These are phyloP conservation scores for Ceratocystis lukuohia DNA, from an alignment of 2,329 filamentous ascomycete genomes.

Conservation along the genomic window DNA sequence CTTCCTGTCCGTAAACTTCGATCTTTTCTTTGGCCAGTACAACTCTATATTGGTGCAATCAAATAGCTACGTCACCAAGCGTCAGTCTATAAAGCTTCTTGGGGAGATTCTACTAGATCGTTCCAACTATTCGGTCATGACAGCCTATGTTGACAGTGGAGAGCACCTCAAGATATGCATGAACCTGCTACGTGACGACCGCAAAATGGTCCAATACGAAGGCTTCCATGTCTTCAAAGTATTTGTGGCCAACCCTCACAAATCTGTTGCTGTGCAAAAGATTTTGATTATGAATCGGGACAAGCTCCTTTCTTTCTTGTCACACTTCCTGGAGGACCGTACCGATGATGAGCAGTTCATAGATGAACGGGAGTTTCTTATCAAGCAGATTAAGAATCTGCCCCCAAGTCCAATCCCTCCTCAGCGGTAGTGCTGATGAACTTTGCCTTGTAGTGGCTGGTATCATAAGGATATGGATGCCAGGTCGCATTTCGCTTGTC, in stretches of 20 bases:
- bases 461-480: not conserved
- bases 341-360: conserved; percentile 98
- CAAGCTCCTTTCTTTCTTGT: conserved; percentile 75
- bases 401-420: conserved; percentile 43
- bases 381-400: conserved; percentile 77
- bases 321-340: conserved; percentile 82
- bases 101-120: conserved; percentile 90
- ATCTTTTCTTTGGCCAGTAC: conserved; percentile 83
- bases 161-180: conserved; percentile 97
- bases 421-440: conserved; percentile 28
- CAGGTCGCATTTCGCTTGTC: not conserved
- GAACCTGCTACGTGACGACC: conserved; percentile 88
- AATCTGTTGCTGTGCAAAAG: conserved; percentile 88
- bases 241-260: conserved; percentile 96
- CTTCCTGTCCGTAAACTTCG: conserved; percentile 81
- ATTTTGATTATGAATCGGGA: conserved; percentile 95
- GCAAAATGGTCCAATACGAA: conserved; percentile 99
- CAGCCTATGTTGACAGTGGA: conserved; percentile 83
- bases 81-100: conserved; percentile 92
- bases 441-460: not conserved
- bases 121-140: conserved; percentile 97
- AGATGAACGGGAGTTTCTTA: conserved; percentile 92
- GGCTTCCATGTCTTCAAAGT: conserved; percentile 99
- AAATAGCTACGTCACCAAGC: conserved; percentile 92
- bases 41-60: conserved; percentile 80